Evolutionary conservation across 352 stramenopile species (phyloP), one percentile per base, ranked within the genome.

Genomic region (Pythium phragmiticola): DNA sequence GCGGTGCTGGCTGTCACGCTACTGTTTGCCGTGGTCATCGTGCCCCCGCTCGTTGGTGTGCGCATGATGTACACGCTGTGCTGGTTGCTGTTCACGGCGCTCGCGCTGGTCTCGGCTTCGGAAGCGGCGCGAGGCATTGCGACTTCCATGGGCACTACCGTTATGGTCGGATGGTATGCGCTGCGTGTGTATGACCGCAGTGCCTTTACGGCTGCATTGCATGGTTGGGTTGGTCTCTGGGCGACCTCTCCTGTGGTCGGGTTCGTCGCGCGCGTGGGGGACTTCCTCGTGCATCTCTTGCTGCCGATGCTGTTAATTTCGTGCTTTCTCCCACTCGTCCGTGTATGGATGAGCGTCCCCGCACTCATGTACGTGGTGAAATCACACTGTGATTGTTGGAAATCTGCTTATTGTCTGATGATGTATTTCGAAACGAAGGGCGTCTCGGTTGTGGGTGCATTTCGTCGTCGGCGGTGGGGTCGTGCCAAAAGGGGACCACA

Each of bases 131-230:
- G 89, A 16, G 85, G 82, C 57, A 83, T 94, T 33, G 78, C 84
- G 33, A 90, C 85, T 17, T 87, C 85, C 42, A 90, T 90, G 75
- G 82, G 85, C 36, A 85, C 88, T 70, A 92, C 85, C 36, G 85
- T 94, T 66, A 94, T 94, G 85, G 82, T 91, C 52, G 82, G 83
- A 13, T 94, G 85, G 85, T 92, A 92, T 72, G 84, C 81, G 33
- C 71, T 94, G 46, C 83, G 85, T n/a, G 64, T 90, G 14, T 90
- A 91, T 60, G 85, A 94, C 61, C 81, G 85, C 39, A 82, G 77
- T 46, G 83, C 82, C 4, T 94, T 94, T 70, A 87, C 78, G 2
- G 81, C 85, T 16, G 74, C 87, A 23, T 66, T 94, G 17, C 81
- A 87, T 50, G 82, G 83, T 23, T 90, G 84, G 83, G 69, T 92